These are phyloP conservation scores for Globisporangium cylindrosporum DNA, from an alignment of 352 stramenopile genomes.

Conservation along the genomic window DNA sequence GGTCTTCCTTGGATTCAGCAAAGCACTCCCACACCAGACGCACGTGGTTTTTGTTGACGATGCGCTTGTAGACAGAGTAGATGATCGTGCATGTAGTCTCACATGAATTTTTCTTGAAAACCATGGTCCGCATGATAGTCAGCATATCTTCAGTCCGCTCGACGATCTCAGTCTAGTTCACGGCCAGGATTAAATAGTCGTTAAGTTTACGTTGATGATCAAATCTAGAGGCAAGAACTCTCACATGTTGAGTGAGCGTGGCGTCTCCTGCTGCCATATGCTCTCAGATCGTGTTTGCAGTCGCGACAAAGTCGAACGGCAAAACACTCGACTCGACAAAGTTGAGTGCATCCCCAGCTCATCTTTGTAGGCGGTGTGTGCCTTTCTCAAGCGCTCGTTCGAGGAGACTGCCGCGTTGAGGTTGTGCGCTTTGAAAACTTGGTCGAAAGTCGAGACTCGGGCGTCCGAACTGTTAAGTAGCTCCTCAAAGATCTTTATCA, in stretches of 20 bases:
- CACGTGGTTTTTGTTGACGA: slow-evolving; percentile 11
- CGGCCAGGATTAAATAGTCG: neutral
- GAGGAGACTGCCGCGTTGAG: slow-evolving; percentile 18
- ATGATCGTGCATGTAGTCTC: neutral
- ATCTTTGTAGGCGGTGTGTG: slow-evolving; percentile 33
- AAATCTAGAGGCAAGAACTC: slow-evolving; percentile 9
- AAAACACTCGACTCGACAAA: slow-evolving; percentile 21
- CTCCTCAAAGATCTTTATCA: slow-evolving; percentile 23
- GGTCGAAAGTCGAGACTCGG: slow-evolving; percentile 19
- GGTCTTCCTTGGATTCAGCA: neutral
- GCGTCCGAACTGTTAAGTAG: slow-evolving; percentile 21
- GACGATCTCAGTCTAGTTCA: slow-evolving; percentile 7
- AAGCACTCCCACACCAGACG: slow-evolving; percentile 17
- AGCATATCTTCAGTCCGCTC: slow-evolving; percentile 18
- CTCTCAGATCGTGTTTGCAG: slow-evolving; percentile 28
- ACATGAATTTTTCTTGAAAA: neutral
- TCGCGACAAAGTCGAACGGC: slow-evolving; percentile 26
- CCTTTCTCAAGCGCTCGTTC: slow-evolving; percentile 23
- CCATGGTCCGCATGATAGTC: neutral
- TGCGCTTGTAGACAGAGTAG: slow-evolving; percentile 23
- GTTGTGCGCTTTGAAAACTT: slow-evolving; percentile 21
- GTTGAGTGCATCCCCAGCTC: slow-evolving; percentile 12
- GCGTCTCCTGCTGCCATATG: slow-evolving; percentile 23
- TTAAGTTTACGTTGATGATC: too few species aligned
- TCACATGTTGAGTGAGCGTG: slow-evolving; percentile 17